Evolutionary conservation across 164 flowering plant genomes (phyloP).

Genomic region (Platanus orientalis): DNA sequence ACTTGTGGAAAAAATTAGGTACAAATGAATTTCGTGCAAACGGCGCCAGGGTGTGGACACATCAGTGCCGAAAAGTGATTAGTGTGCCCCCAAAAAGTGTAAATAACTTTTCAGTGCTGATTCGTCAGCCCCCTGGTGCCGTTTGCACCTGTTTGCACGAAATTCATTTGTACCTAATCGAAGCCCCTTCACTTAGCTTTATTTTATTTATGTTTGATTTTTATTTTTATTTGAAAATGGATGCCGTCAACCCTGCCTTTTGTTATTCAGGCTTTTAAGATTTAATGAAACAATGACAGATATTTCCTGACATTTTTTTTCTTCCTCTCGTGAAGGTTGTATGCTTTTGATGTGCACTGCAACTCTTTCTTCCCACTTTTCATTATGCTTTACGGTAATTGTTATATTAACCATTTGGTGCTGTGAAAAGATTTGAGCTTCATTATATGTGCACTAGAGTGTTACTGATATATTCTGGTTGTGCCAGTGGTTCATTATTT

Average conservation of each 20-base stretch:
- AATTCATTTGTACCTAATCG: too few species aligned
- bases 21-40: neutral
- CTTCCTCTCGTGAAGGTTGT: conserved; percentile 60
- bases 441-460: neutral
- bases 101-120: too few species aligned
- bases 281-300: neutral
- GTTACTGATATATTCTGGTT: conserved; percentile 16
- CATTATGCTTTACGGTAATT: conserved; percentile 86
- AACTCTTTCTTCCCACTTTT: conserved; percentile 99
- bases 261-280: neutral
- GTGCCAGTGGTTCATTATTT: conserved; percentile 90
- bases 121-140: too few species aligned
- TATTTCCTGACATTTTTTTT: conserved; percentile 14
- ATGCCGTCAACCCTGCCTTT: neutral
- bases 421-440: neutral
- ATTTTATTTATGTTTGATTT: neutral
- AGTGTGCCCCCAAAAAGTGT: too few species aligned
- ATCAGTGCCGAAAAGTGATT: too few species aligned
- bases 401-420: neutral
- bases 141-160: too few species aligned
- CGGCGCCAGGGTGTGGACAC: too few species aligned
- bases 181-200: too few species aligned
- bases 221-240: neutral
- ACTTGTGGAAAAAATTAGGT: too few species aligned
- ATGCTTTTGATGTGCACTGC: conserved; percentile 99